Conservation (phyloP, 192 early-diverging fungal species). For the Coemansia sp. region DNA sequence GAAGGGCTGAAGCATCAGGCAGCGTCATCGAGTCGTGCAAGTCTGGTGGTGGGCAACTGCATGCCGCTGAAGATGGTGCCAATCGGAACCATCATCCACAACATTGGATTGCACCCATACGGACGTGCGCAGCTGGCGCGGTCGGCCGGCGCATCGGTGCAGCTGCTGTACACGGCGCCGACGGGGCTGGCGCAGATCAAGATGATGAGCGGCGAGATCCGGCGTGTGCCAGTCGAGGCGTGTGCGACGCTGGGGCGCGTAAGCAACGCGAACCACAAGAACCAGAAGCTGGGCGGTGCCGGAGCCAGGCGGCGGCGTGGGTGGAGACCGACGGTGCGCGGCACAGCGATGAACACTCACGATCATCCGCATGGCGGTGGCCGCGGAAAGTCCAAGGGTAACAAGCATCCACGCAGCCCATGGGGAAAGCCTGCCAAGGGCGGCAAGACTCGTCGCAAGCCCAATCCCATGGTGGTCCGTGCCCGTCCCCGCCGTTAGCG, state of each 20-base stretch:
- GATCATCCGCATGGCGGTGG: slow-evolving; percentile 99
- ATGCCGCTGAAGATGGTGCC: slow-evolving; percentile 88
- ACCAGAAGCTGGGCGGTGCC: slow-evolving; percentile 84
- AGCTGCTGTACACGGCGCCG: slow-evolving; percentile 74
- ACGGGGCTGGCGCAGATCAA: slow-evolving; percentile 82
- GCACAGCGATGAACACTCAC: slow-evolving; percentile 91
- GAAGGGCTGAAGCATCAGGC: slow-evolving; percentile 15
- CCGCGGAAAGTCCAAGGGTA: slow-evolving; percentile 89
- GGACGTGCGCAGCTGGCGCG: slow-evolving; percentile 78
- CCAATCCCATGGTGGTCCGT: slow-evolving; percentile 70
- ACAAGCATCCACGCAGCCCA: slow-evolving; percentile 81
- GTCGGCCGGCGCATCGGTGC: slow-evolving; percentile 84
- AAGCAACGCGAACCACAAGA: slow-evolving; percentile 88
- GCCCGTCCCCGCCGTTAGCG: slow-evolving; percentile 46
- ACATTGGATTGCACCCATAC: slow-evolving; percentile 74
- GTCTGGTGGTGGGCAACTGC: slow-evolving; percentile 84
- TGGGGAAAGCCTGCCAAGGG: slow-evolving; percentile 95
- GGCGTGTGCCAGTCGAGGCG: slow-evolving; percentile 78
- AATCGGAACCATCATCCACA: slow-evolving; percentile 86
- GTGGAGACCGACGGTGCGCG: slow-evolving; percentile 89
- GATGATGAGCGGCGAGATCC: slow-evolving; percentile 82
- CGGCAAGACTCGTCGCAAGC: slow-evolving; percentile 74
- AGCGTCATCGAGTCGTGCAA: slow-evolving; percentile 10
- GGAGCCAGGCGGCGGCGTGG: slow-evolving; percentile 80
- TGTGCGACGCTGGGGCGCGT: slow-evolving; percentile 89